These are phyloP conservation scores for Picochlorum sp. DNA, from an alignment of 139 green algal species.

Conservation along the genomic window DNA sequence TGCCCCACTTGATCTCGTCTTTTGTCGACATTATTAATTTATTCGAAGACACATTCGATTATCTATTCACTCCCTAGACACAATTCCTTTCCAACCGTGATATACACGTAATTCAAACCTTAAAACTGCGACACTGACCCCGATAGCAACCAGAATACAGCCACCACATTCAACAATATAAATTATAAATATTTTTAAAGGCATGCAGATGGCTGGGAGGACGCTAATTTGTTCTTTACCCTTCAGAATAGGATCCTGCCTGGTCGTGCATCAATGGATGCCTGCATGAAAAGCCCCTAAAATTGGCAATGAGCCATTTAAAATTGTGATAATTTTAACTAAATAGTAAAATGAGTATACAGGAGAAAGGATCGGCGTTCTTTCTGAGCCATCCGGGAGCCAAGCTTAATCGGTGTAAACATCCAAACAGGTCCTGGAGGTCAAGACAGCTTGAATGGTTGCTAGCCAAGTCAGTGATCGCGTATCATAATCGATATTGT, in stretches of 20 bases:
- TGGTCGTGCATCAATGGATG: background rate
- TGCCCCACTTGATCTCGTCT: slow-evolving; percentile 1
- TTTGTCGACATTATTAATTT: background rate
- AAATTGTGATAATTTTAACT: background rate
- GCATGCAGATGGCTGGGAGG: too few species aligned
- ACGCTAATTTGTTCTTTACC: too few species aligned
- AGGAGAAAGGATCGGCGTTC: background rate
- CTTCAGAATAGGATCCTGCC: background rate
- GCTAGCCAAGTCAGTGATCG: too few species aligned
- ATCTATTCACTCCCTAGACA: too few species aligned
- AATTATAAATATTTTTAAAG: too few species aligned
- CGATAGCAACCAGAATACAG: too few species aligned
- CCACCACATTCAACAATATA: too few species aligned
- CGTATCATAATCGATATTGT: too few species aligned
- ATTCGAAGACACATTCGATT: too few species aligned
- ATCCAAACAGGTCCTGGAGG: background rate
- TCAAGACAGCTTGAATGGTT: too few species aligned
- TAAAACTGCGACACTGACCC: background rate
- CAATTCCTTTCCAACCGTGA: too few species aligned
- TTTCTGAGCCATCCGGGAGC: background rate
- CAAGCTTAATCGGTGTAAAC: background rate
- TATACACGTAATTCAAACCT: background rate
- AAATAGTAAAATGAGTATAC: background rate
- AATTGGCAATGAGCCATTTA: background rate
- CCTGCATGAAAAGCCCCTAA: background rate